Evolutionary conservation across 129 eudicot genomes (phyloP).

Genomic region (Pseudognaphalium luteoalbum): DNA sequence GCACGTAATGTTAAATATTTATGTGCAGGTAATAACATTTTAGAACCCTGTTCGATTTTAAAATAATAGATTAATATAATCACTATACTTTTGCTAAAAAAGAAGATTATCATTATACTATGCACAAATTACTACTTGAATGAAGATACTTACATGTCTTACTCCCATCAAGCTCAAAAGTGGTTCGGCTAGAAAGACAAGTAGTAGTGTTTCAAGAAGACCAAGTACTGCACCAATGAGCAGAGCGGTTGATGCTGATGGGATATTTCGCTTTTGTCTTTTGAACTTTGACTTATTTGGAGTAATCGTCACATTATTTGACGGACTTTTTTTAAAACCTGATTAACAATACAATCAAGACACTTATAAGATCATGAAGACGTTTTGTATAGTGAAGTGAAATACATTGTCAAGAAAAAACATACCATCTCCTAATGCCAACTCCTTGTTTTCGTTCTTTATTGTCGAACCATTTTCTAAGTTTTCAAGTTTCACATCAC

Average conservation of each 20-base stretch:
- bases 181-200: slow-evolving; percentile 57
- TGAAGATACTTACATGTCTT: slow-evolving; percentile 49
- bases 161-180: slow-evolving; percentile 67
- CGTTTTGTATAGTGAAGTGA: neutral
- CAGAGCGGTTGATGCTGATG: slow-evolving; percentile 83
- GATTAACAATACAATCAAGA: neutral
- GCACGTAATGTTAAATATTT: slow-evolving; percentile 72
- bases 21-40: slow-evolving; percentile 67
- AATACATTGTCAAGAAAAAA: neutral
- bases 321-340: slow-evolving; percentile 29
- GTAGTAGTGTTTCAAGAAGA: slow-evolving; percentile 58
- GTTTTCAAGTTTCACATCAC: slow-evolving; percentile 35
- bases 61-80: neutral
- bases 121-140: neutral
- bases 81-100: neutral
- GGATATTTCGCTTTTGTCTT: slow-evolving; percentile 47
- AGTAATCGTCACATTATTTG: slow-evolving; percentile 22
- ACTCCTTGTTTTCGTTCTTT: slow-evolving; percentile 20
- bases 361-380: slow-evolving; percentile 13
- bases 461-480: slow-evolving; percentile 31
- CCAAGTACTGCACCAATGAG: slow-evolving; percentile 72
- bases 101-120: neutral
- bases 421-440: slow-evolving; percentile 31
- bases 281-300: slow-evolving; percentile 20
- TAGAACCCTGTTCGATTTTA: slow-evolving; percentile 48